Conservation (phyloP, 164 flowering plant genomes). For the Vitis vinifera region DNA sequence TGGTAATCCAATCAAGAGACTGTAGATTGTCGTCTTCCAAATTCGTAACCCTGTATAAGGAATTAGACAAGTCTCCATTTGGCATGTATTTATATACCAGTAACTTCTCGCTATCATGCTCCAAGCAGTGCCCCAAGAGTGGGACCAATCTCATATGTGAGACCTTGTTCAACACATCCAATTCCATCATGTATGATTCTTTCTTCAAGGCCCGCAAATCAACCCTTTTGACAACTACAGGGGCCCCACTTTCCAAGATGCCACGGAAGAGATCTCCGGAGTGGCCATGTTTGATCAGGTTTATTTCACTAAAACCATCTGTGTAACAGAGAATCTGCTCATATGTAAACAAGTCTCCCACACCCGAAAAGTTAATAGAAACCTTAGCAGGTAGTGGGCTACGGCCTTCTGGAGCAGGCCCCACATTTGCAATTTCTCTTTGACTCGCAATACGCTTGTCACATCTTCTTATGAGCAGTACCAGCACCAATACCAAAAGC, state of each 20-base stretch:
- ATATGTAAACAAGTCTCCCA: slow-evolving; percentile 63
- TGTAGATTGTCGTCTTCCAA: slow-evolving; percentile 53
- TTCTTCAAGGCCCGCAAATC: slow-evolving; percentile 39
- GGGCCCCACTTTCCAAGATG: slow-evolving; percentile 47
- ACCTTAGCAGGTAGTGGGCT: slow-evolving; percentile 29
- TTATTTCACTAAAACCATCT: slow-evolving; percentile 51
- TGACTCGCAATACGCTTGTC: slow-evolving; percentile 33
- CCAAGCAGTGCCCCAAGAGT: slow-evolving; percentile 36
- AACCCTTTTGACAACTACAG: slow-evolving; percentile 59
- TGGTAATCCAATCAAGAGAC: slow-evolving; percentile 51
- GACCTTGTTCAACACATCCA: slow-evolving; percentile 27
- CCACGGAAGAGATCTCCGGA: slow-evolving; percentile 78
- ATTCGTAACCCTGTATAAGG: slow-evolving; percentile 14
- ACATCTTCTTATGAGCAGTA: slow-evolving; percentile 32
- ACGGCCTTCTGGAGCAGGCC: slow-evolving; percentile 42
- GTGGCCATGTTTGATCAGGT: slow-evolving; percentile 81
- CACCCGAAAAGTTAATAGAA: slow-evolving; percentile 33
- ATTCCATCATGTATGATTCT: slow-evolving; percentile 25
- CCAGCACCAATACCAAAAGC: slow-evolving; percentile 38
- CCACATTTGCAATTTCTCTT: slow-evolving; percentile 42
- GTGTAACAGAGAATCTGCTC: slow-evolving; percentile 64
- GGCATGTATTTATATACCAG: slow-evolving; percentile 40
- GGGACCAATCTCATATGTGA: slow-evolving; percentile 33
- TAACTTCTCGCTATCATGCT: slow-evolving; percentile 36
- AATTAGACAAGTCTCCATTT: slow-evolving; percentile 36